Evolutionary conservation across 495 filamentous ascomycete genomes (phyloP).

Genomic region (Xylaria cubensis): DNA sequence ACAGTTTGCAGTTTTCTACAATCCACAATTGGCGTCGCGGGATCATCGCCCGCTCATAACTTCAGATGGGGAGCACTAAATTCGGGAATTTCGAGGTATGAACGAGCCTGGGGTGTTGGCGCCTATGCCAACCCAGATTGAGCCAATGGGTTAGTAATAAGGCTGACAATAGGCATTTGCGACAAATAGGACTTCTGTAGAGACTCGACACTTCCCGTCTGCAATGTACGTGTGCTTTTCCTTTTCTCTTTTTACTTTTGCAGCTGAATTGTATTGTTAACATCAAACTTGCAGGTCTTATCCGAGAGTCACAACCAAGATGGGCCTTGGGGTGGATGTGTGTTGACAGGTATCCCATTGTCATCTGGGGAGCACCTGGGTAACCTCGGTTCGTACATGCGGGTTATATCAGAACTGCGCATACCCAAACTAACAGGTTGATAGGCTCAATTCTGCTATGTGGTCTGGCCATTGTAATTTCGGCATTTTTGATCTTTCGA

Average conservation of each 20-base stretch:
- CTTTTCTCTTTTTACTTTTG: constrained; percentile 23
- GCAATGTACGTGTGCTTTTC: constrained; percentile 76
- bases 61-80: constrained; percentile 68
- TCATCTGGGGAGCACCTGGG: constrained; percentile 68
- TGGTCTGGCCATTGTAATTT: constrained; percentile 73
- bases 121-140: neutral
- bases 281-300: constrained; percentile 48
- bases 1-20: neutral
- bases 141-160: neutral
- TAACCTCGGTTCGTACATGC: constrained; percentile 77
- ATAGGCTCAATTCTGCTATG: constrained; percentile 90
- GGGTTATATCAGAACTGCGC: neutral
- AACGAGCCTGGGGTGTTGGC: constrained; percentile 29
- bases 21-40: constrained; percentile 26
- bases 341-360: constrained; percentile 74
- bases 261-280: constrained; percentile 28
- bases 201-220: constrained; percentile 93
- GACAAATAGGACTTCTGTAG: constrained; percentile 83
- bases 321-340: constrained; percentile 68
- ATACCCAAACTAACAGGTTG: constrained; percentile 10
- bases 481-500: constrained; percentile 70
- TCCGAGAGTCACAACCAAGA: constrained; percentile 50
- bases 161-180: constrained; percentile 16
- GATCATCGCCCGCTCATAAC: constrained; percentile 36
- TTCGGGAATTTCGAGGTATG: constrained; percentile 92